Evolutionary conservation across 2,329 filamentous ascomycete species (phyloP).

Genomic region (Paracoccidioides lutzii): DNA sequence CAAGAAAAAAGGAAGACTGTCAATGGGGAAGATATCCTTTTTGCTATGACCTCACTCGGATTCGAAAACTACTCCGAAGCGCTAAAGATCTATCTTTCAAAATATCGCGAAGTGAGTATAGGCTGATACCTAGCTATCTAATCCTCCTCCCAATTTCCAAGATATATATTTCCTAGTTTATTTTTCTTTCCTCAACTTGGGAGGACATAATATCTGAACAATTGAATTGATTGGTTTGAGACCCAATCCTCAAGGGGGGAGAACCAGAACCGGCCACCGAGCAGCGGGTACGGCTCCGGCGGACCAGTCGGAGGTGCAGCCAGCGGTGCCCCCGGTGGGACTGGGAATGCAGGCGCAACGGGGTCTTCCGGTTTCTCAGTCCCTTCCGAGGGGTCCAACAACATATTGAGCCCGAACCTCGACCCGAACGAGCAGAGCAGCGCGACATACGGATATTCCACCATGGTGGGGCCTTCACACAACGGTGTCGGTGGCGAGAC

Average conservation of each 20-base stretch:
- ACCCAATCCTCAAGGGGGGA: constrained; percentile 65
- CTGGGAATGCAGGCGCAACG: constrained; percentile 21
- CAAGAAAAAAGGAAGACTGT: constrained; percentile 99
- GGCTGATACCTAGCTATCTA: constrained; percentile 13
- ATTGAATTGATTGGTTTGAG: constrained; percentile 46
- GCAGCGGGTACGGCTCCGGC: constrained; percentile 34
- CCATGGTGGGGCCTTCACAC: constrained; percentile 35
- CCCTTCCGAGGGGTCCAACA: constrained; percentile 32
- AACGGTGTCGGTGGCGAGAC: constrained; percentile 36
- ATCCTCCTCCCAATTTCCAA: constrained; percentile 10
- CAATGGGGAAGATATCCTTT: constrained; percentile 96
- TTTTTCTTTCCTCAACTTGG: constrained; percentile 24
- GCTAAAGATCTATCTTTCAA: constrained; percentile 92
- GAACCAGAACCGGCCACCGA: constrained; percentile 46
- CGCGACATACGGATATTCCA: constrained; percentile 33
- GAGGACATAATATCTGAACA: constrained; percentile 36
- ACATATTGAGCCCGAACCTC: constrained; percentile 32
- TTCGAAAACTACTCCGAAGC: constrained; percentile 99
- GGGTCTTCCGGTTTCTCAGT: constrained; percentile 23
- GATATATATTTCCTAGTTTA: constrained; percentile 14
- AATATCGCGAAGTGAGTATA: constrained; percentile 85
- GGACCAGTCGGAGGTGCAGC: constrained; percentile 20
- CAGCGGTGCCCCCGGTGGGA: constrained; percentile 9
- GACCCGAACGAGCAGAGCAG: constrained; percentile 35
- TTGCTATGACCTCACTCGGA: constrained; percentile 96